Evolutionary conservation across 257 asterid genomes (phyloP), one percentile per base, ranked within the genome.

Genomic region (Solanum dulcamara): DNA sequence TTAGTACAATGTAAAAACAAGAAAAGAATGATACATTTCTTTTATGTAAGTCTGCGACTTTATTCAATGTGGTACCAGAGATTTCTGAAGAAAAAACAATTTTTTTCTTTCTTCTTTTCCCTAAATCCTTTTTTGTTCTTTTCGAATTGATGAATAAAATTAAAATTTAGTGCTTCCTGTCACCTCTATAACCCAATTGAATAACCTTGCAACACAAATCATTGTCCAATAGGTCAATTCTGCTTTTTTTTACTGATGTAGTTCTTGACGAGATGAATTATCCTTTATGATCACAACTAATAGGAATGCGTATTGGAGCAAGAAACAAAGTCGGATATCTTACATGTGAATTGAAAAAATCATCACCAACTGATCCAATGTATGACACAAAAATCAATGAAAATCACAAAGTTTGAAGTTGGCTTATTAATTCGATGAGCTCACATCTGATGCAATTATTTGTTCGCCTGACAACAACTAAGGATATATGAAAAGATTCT

Each of bases 391-490:
- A 81, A 84, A 55, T 85, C 28, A 57, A 26, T 0, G 74, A 86
- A 35, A 83, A 71, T 74, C 68, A 83, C 3, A 72, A n/a, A 28
- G 84, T 86, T 33, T 24, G 26, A 81, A 81, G 84, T 53, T 74
- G 86, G 81, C 37, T 86, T 1, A 60, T 83, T 57, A 82, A 83
- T 26, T 86, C 66, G 37, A 87, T 83, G 55, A 77, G 59, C 66
- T 59, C 81, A 1, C 28, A 50, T 18, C 9, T 80, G 5, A 85
- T 80, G 81, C 70, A 80, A 28, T 38, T 74, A 13, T 84, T 84
- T 17, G 80, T 84, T 30, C 40, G 60, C 3, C 81, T 80, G 4
- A 7, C 72, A 8, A 84, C 40, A 18, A 32, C 83, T 0, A 51
- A 62, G 26, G 80, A 77, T 55, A 79, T 87, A 33, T 38, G 67